Evolutionary conservation across 768 basidiomycete genomes (phyloP).

Genomic region (Calvatia gigantea): DNA sequence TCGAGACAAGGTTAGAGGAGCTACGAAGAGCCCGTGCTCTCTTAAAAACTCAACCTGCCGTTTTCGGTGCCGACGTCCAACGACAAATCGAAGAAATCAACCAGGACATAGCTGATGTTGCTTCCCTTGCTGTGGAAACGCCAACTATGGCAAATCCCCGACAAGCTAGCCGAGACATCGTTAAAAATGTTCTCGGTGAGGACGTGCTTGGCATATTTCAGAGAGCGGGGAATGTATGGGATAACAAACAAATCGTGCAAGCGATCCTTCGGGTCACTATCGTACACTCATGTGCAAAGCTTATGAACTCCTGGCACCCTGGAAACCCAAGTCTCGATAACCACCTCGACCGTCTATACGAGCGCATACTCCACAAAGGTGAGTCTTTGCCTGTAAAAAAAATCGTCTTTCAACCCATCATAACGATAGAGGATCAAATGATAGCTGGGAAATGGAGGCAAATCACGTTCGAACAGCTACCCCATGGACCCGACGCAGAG

Average conservation of each 20-base stretch:
- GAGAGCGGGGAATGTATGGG: not conserved
- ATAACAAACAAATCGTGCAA: slow-evolving; percentile 3
- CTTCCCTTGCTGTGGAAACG: slow-evolving; percentile 25
- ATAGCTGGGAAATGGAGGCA: slow-evolving; percentile 50
- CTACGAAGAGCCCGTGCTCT: slow-evolving; percentile 44
- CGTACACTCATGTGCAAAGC: slow-evolving; percentile 24
- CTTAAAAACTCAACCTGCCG: slow-evolving; percentile 39
- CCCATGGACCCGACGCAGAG: not conserved
- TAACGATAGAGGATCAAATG: slow-evolving; percentile 10
- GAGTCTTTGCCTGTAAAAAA: not conserved
- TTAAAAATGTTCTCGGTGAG: slow-evolving; percentile 20
- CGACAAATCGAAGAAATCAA: slow-evolving; percentile 41
- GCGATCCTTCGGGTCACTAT: slow-evolving; percentile 9
- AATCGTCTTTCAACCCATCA: not conserved
- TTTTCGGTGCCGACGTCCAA: slow-evolving; percentile 43
- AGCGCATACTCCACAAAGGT: not conserved
- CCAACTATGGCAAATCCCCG: not conserved
- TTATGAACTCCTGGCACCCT: slow-evolving; percentile 35
- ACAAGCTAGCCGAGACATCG: slow-evolving; percentile 15
- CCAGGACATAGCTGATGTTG: slow-evolving; percentile 44
- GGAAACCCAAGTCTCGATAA: slow-evolving; percentile 30
- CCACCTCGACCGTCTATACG: slow-evolving; percentile 25
- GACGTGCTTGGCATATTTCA: not conserved
- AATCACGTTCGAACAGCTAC: slow-evolving; percentile 28
- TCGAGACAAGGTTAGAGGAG: slow-evolving; percentile 26